Conservation (phyloP, 768 basidiomycete species). For the Glaciozyma martinii region DNA sequence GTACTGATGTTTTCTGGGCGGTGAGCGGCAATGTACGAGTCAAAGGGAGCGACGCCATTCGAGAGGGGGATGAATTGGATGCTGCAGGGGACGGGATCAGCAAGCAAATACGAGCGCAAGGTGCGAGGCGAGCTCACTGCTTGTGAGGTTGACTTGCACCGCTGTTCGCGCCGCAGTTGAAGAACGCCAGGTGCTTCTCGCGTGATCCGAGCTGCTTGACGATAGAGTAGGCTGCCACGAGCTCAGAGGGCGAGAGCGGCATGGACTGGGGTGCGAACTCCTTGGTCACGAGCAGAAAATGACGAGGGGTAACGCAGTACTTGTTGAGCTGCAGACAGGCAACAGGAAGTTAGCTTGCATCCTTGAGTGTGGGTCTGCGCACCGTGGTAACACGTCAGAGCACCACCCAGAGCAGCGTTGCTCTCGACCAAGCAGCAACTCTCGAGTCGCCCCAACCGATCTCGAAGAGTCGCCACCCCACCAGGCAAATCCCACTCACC, state of each 20-base stretch:
- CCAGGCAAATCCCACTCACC: constrained; percentile 41
- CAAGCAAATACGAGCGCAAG: too few species aligned
- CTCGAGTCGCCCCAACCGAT: too few species aligned
- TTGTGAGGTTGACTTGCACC: constrained; percentile 31
- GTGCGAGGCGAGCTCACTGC: constrained; percentile 17
- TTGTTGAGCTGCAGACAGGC: constrained; percentile 65
- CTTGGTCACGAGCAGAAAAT: constrained; percentile 81
- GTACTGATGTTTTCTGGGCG: constrained; percentile 15
- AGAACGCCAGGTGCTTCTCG: constrained; percentile 67
- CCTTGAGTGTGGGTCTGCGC: too few species aligned
- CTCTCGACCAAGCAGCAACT: too few species aligned
- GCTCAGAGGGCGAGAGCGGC: constrained; percentile 67
- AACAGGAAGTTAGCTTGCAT: background rate
- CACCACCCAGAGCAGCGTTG: constrained; percentile 32
- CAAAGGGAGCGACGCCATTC: constrained; percentile 25
- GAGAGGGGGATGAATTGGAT: constrained; percentile 29
- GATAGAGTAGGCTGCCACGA: constrained; percentile 66
- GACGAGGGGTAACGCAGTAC: constrained; percentile 70
- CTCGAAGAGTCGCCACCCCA: too few species aligned
- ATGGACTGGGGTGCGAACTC: constrained; percentile 69
- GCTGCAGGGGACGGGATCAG: constrained; percentile 4
- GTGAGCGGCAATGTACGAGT: constrained; percentile 20
- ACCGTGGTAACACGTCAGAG: too few species aligned
- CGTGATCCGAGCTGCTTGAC: constrained; percentile 60
- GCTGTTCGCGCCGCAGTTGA: constrained; percentile 59